Base-by-base conservation (phyloP, 2,329 filamentous ascomycete genomes). In the Penicillium freii region DNA sequence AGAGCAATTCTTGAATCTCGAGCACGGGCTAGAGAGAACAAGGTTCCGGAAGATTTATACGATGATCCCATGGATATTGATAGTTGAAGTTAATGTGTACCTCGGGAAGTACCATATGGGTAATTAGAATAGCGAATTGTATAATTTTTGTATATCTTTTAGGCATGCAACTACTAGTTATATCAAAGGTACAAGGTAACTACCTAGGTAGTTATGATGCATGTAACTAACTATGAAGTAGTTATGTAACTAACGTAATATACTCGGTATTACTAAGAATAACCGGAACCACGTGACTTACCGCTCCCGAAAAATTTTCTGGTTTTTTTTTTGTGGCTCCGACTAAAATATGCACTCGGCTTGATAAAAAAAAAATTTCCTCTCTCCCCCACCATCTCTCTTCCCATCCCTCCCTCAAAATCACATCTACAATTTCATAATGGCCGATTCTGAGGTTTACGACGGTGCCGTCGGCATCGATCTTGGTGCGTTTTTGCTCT, bases 391-490 rank as follows among this genome's bases (percentile, higher is more conserved):
- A 65, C 64, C 58, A 64, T 62, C 59, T 57, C 61, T 63, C 58
- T 57, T 64, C 54, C 57, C 56, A 63, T 57, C 27, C 57, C 62
- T 61, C 56, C 49, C 61, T 56, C 48, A 42, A 60, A 62, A 58
- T 61, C 54, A 56, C 54, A 58, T 56, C 60, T 62, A 44, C 46
- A 63, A 56, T 39, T 44, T 64, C 64, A 67, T 48, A 67, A 67
- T 67, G 65, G 64, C 65, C 56, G 65, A 67, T 49, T 60, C 62
- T 65, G 60, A 60, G 64, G 88, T 95, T 74, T 99, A 97, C 81
- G 94, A 99, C 80, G 94, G 94, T 90, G 94, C 94, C 87, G 91
- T 97, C 84, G 94, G 94, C 87, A 99, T 99, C 84, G 94, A 99
- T 88, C 87, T 99, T 83, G 94, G 93, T 96, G 84, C 74, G 88